Evolutionary conservation across 1,284 basidiomycete genomes (phyloP).

Genomic region (Cryptococcus sp.): DNA sequence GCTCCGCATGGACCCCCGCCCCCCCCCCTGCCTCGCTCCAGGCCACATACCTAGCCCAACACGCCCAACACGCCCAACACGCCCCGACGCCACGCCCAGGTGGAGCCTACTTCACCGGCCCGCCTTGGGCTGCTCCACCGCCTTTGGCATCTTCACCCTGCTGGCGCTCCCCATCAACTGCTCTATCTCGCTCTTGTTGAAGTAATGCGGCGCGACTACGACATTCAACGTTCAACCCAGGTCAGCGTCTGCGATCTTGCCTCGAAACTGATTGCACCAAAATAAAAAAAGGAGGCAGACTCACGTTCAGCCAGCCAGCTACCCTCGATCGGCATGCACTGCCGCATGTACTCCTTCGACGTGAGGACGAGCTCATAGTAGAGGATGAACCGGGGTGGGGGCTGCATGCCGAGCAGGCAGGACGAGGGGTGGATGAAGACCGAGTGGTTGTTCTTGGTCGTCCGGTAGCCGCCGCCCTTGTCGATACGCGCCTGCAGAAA

Average conservation of each 20-base stretch:
- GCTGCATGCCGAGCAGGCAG: slow-evolving; percentile 89
- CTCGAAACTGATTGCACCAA: too few relatives aligned
- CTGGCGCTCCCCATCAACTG: slow-evolving; percentile 69
- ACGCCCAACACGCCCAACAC: too few relatives aligned
- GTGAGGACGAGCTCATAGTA: slow-evolving; percentile 79
- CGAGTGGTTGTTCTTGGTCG: slow-evolving; percentile 90
- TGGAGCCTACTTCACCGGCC: slow-evolving; percentile 21
- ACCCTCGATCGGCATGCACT: slow-evolving; percentile 97
- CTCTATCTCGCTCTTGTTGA: slow-evolving; percentile 82
- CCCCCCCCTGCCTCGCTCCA: too few relatives aligned
- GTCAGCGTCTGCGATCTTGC: too few relatives aligned
- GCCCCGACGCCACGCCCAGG: too few relatives aligned
- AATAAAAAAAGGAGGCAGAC: slow-evolving; percentile 28
- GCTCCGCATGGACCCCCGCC: too few relatives aligned
- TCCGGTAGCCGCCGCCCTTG: slow-evolving; percentile 87
- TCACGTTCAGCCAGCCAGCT: slow-evolving; percentile 85
- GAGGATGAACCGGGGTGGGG: slow-evolving; percentile 81
- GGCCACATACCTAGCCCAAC: too few relatives aligned
- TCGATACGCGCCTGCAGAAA: slow-evolving; percentile 70
- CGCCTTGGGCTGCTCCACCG: slow-evolving; percentile 36
- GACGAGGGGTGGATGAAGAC: slow-evolving; percentile 96
- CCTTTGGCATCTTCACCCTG: slow-evolving; percentile 82
- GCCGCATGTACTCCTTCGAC: slow-evolving; percentile 62
- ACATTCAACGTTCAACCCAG: too few relatives aligned
- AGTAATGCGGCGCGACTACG: slow-evolving; percentile 87